Conservation (phyloP, 768 basidiomycete genomes). For the Tricholoma flavovirens region DNA sequence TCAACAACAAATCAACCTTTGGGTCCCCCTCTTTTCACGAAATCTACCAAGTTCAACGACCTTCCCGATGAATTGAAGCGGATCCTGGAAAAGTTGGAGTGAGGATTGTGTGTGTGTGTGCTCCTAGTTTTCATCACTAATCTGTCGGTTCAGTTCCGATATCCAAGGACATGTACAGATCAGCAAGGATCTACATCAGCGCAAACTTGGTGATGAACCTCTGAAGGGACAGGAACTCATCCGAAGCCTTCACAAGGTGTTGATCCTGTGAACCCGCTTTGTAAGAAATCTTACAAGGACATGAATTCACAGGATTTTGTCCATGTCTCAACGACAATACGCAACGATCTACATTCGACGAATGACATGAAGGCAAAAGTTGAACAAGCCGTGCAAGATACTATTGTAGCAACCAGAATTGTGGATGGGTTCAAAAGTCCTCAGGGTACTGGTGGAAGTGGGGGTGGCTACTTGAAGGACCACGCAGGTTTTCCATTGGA, state of each 20-base stretch:
- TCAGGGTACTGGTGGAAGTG: constrained; percentile 38
- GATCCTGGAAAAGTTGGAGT: constrained; percentile 70
- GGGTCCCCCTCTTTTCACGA: constrained; percentile 38
- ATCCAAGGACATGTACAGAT: constrained; percentile 80
- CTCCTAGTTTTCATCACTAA: neutral
- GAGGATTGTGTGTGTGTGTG: constrained; percentile 15
- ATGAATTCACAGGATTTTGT: constrained; percentile 50
- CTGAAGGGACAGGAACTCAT: constrained; percentile 68
- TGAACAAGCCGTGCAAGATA: constrained; percentile 76
- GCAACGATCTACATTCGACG: constrained; percentile 59
- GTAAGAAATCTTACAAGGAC: neutral
- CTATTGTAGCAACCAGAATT: constrained; percentile 69
- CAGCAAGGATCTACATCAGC: constrained; percentile 70
- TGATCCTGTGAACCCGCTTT: neutral
- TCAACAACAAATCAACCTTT: constrained; percentile 15
- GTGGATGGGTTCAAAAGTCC: constrained; percentile 76
- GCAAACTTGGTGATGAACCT: constrained; percentile 71
- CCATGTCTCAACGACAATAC: constrained; percentile 54
- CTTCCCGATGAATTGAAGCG: constrained; percentile 64
- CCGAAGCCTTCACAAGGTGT: constrained; percentile 60
- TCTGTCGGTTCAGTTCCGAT: constrained; percentile 38
- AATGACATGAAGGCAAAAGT: constrained; percentile 70
- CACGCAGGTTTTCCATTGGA: constrained; percentile 80
- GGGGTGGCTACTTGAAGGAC: constrained; percentile 65
- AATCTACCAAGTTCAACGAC: constrained; percentile 77